These are phyloP conservation scores for Boletus pseudo-olivaceus DNA, from an alignment of 768 basidiomycete species.

Conservation along the genomic window DNA sequence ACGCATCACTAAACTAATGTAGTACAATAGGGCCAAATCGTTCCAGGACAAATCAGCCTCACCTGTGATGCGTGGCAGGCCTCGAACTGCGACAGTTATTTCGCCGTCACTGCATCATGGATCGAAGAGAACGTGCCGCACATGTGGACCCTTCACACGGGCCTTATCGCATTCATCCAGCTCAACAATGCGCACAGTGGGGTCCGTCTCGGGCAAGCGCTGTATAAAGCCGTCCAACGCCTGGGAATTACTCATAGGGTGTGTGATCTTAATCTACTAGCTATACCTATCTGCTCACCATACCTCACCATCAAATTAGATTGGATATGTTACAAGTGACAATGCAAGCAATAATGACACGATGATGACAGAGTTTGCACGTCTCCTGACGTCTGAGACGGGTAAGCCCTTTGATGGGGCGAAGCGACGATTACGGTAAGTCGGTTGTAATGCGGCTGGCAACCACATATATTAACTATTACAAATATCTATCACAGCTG, in stretches of 20 bases:
- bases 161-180: slow-evolving; percentile 33
- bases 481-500: neutral
- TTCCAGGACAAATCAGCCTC: slow-evolving; percentile 20
- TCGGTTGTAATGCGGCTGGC: too few relatives aligned
- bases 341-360: neutral
- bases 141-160: slow-evolving; percentile 29
- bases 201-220: slow-evolving; percentile 13
- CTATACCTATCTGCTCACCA: too few relatives aligned
- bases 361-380: neutral
- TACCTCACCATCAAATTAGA: neutral
- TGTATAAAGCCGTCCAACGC: slow-evolving; percentile 34
- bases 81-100: slow-evolving; percentile 35
- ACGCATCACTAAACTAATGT: too few relatives aligned
- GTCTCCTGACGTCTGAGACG: slow-evolving; percentile 14
- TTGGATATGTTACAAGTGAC: slow-evolving; percentile 21
- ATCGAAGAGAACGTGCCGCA: neutral
- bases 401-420: neutral
- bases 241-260: slow-evolving; percentile 32
- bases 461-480: neutral
- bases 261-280: slow-evolving; percentile 3
- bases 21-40: too few relatives aligned
- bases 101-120: slow-evolving; percentile 33
- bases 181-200: slow-evolving; percentile 31
- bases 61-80: slow-evolving; percentile 44
- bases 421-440: neutral